Base-by-base conservation (phyloP, 2,329 filamentous ascomycete species). In the Penicillium sp. region DNA sequence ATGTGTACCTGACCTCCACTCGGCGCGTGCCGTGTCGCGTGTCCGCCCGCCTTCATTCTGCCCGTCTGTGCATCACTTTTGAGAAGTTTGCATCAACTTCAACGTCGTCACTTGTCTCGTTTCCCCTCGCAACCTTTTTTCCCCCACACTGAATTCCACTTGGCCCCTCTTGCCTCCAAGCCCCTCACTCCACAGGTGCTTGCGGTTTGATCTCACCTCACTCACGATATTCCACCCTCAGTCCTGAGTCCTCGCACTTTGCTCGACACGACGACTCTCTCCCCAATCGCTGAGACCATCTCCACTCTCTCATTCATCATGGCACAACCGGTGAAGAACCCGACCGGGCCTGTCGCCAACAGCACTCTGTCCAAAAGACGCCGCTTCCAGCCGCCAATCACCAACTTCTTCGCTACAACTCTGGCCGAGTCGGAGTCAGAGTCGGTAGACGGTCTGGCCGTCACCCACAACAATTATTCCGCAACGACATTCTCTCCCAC, bases 311-410 rank as follows among this genome's bases (percentile, higher is more conserved):
- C 33, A 32, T 32, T 4, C 35, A 59, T 50, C 47, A 57, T 60
- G 51, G 47, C 54, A n/a, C 43, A 54, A 18, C 33, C 50, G 49
- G 46, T 49, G 32, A 25, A 33, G 44, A 41, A 49, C 34, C 35
- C 47, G 24, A 41, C 36, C 38, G 48, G 52, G 45, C 26, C 52
- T 25, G 38, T 37, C 35, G 43, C 47, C 33, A 57, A 56, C 45
- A 52, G 39, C 46, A 56, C 58, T 35, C 48, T 62, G 28, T 67
- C 70, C 29, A 74, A 74, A 56, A 68, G 70, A 47, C 66, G 72
- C 45, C 70, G 71, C 52, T 74, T 73, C 59, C 69, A 72, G 60
- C 60, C 66, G n/a, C 66, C 71, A 4, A 70, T 72, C 48, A 72
- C 69, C 26, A 62, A 55, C 25, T 72, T 64, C 59, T 71, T 72